Evolutionary conservation across 768 basidiomycete species (phyloP).

Genomic region (Mycena rebaudengoi): DNA sequence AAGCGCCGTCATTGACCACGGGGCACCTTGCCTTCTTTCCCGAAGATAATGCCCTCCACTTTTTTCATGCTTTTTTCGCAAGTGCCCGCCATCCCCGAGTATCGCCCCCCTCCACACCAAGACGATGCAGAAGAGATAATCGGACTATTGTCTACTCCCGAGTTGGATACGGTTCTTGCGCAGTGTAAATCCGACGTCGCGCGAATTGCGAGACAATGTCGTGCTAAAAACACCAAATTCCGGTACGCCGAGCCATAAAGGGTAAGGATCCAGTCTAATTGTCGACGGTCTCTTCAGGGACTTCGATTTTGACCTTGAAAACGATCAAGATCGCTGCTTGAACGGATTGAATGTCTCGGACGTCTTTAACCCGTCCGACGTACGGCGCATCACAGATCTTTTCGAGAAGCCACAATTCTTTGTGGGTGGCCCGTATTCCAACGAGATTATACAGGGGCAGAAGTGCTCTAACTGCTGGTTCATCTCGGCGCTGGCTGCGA

Average conservation of each 20-base stretch:
- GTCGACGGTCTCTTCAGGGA: conserved; percentile 29
- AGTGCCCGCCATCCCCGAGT: neutral
- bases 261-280: neutral
- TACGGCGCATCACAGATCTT: conserved; percentile 40
- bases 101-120: neutral
- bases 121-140: neutral
- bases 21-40: neutral
- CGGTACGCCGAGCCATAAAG: too few relatives aligned
- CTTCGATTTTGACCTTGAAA: conserved; percentile 42
- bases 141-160: conserved; percentile 17
- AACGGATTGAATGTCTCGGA: conserved; percentile 31
- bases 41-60: conserved; percentile 9
- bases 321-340: conserved; percentile 40
- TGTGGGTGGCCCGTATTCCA: conserved; percentile 32
- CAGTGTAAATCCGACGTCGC: conserved; percentile 21
- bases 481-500: conserved; percentile 40
- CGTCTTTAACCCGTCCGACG: conserved; percentile 37
- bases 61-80: conserved; percentile 16
- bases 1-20: neutral
- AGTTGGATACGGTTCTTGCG: conserved; percentile 13
- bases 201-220: conserved; percentile 20
- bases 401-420: conserved; percentile 44
- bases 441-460: conserved; percentile 43
- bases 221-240: conserved; percentile 12
- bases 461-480: conserved; percentile 47